Evolutionary conservation across 2,329 filamentous ascomycete species (phyloP), one percentile per base, ranked within the genome.

Genomic region (Monilinia polystroma): DNA sequence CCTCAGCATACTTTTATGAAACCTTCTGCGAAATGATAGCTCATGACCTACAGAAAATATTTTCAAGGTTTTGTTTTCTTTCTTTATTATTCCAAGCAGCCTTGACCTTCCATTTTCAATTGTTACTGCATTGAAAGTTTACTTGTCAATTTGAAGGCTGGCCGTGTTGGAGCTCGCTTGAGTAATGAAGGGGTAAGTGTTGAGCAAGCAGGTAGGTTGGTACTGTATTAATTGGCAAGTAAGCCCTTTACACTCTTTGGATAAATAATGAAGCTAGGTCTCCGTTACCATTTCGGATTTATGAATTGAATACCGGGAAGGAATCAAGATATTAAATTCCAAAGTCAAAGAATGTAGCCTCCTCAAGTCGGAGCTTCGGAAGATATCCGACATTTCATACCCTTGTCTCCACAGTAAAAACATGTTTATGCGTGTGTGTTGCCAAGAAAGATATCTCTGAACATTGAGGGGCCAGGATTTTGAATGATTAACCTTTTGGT

Each of bases 1-100:
- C 23, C 41, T 59, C 18, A 49, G 8, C 14, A 35, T 47, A 49
- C 43, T 59, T 59, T 54, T 5, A 59, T 29, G 56, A 32, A 59
- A 47, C 16, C 26, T 47, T 23, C 41, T 10, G 23, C 8, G 5
- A 32, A 35, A 32, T 59, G 11, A 20, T 41, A 59, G n/a, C 56
- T 47, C 41, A 58, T n/a, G 26, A 20, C 16, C 16, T 23, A 29
- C 43, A 47, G 12, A 47, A 47, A 18, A 7, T 11, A 53, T 32
- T 23, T 53, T 53, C 8, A 18, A 53, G 38, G 38, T 41, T 41
- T 14, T 54, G 16, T 20, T 45, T n/a, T 14, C 14, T 0, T 29
- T 32, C 45, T 47, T 10, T 18, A n/a, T 12, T n/a, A 58, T 29
- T 16, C 18, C 41, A 58, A 58, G 23, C 23, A 26, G 49, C 29